These are phyloP conservation scores for Actinomortierella wolfii DNA, from an alignment of 371 early-diverging fungal genomes.

Conservation along the genomic window DNA sequence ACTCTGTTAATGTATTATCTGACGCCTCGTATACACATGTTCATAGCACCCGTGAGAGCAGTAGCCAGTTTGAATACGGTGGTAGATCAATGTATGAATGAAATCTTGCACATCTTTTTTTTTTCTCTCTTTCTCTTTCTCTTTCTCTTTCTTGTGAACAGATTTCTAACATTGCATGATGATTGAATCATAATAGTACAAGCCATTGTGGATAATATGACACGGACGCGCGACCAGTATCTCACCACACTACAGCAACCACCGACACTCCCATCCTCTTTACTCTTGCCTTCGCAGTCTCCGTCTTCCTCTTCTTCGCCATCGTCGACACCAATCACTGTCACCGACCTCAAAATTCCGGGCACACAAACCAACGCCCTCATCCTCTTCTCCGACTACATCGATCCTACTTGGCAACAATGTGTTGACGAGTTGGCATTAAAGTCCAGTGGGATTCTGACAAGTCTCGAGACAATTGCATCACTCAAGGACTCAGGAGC, in stretches of 20 bases:
- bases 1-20: no score
- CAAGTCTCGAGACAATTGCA: conserved; percentile 25
- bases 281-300: no score
- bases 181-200: background rate
- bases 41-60: conserved; percentile 16
- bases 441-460: conserved; percentile 24
- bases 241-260: no score
- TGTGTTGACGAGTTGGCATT: conserved; percentile 29
- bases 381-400: conserved; percentile 12
- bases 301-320: no score
- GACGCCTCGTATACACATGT: no score
- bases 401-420: conserved; percentile 24
- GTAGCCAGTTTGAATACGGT: conserved; percentile 16
- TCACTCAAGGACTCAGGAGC: conserved; percentile 33
- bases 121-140: background rate
- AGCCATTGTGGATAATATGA: background rate
- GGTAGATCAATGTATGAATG: conserved; percentile 20
- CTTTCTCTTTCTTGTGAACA: background rate
- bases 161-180: no score
- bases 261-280: no score
- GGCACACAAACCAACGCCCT: conserved; percentile 28
- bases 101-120: background rate
- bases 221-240: background rate
- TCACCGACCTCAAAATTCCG: conserved; percentile 6
- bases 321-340: no score